A percentile compares a stretch with the other conserved stretches of the same genome.
Conservation (phyloP, 2,329 filamentous ascomycete genomes). For the Helotiales sp. region DNA sequence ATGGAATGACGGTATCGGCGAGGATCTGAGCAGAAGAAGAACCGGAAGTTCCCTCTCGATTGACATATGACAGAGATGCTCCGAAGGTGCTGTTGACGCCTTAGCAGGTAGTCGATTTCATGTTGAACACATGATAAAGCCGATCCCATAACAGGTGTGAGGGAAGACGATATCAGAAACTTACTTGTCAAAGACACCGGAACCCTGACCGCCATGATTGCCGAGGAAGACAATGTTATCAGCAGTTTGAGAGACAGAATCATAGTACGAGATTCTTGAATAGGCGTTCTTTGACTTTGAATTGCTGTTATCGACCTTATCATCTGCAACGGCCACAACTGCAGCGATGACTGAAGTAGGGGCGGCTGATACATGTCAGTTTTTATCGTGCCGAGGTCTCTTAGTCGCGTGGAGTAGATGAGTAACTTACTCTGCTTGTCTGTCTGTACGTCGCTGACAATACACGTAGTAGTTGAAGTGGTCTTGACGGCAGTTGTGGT, state of each 20-base stretch:
- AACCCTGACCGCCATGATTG: slow-evolving; percentile 59
- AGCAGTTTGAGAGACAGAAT: slow-evolving; percentile 48
- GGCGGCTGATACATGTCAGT: not conserved
- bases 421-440: not conserved
- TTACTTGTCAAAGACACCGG: slow-evolving; percentile 58
- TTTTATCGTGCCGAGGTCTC: not conserved
- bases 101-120: slow-evolving; percentile 15
- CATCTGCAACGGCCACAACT: not conserved
- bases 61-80: slow-evolving; percentile 61
- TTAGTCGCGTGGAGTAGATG: not conserved
- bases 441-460: not conserved
- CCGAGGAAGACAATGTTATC: slow-evolving; percentile 64
- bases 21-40: slow-evolving; percentile 55
- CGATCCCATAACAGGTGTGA: not conserved
- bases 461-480: not conserved
- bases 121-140: no score
- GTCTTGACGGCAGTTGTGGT: not conserved
- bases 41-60: slow-evolving; percentile 51
- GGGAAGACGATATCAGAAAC: slow-evolving; percentile 13
- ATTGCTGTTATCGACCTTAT: not conserved
- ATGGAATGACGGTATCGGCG: slow-evolving; percentile 53
- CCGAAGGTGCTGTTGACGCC: slow-evolving; percentile 51
- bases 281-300: slow-evolving; percentile 39
- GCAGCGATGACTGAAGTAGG: slow-evolving; percentile 22
- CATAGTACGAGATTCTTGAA: slow-evolving; percentile 54